phyloP scores from a whole-genome alignment of 257 asterid genomes.

The Petunia axillaris region DNA sequence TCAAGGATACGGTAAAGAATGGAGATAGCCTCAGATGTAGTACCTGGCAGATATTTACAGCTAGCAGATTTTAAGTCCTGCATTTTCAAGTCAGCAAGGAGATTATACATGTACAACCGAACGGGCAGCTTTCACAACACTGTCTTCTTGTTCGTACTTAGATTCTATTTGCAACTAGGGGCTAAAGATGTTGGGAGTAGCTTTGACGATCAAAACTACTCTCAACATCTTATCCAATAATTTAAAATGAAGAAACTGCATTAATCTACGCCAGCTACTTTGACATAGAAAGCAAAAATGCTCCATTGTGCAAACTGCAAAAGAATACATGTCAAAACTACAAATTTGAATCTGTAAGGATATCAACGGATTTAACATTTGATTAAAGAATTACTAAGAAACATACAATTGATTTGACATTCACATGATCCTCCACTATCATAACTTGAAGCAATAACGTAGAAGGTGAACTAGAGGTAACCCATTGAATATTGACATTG shows the following conservation, averaged over 20 bases:
- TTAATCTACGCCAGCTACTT: slow-evolving; percentile 17
- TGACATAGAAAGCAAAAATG: neutral
- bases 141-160: neutral
- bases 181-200: neutral
- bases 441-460: neutral
- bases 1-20: slow-evolving; percentile 43
- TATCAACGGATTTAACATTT: neutral
- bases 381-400: neutral
- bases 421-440: neutral
- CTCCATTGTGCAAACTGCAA: neutral
- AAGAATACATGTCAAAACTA: neutral
- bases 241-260: neutral
- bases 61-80: slow-evolving; percentile 31
- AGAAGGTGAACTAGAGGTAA: neutral
- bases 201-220: no score
- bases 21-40: slow-evolving; percentile 43
- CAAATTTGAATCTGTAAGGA: neutral
- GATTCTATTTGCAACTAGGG: neutral
- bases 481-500: neutral
- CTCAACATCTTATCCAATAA: no score
- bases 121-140: neutral
- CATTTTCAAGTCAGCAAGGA: neutral
- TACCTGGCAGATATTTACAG: neutral
- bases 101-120: neutral
- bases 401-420: neutral